A percentile compares a stretch with the other conserved stretches of the same genome.
Conservation (phyloP, 176 grass and related monocot species). For the Hordeum marinum region DNA sequence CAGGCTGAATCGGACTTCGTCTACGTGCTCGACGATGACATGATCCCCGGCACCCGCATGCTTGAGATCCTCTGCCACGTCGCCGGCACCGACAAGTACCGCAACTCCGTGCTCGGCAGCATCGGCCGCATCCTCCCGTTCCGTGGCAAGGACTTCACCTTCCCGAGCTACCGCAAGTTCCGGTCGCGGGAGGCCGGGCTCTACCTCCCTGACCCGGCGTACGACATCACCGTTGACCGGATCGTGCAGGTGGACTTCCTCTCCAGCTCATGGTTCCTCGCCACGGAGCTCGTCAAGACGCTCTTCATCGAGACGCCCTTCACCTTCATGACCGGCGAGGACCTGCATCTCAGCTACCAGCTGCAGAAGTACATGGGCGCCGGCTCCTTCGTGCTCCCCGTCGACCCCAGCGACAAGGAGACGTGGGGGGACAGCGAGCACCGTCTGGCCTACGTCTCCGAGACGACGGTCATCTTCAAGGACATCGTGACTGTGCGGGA, state of each 20-base stretch:
- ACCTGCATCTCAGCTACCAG: constrained; percentile 95
- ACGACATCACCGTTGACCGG: constrained; percentile 72
- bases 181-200: constrained; percentile 77
- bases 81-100: constrained; percentile 87
- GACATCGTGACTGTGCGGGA: constrained; percentile 87
- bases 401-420: constrained; percentile 70
- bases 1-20: constrained; percentile 86
- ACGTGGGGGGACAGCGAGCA: constrained; percentile 99
- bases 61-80: constrained; percentile 92
- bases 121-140: constrained; percentile 90
- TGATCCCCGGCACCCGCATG: constrained; percentile 75
- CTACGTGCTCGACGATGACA: constrained; percentile 97
- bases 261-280: constrained; percentile 91
- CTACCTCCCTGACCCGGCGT: constrained; percentile 91
- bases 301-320: constrained; percentile 88
- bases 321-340: constrained; percentile 96
- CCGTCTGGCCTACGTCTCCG: constrained; percentile 75
- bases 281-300: constrained; percentile 71
- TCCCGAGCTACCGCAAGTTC: constrained; percentile 94
- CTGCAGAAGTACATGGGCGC: constrained; percentile 96
- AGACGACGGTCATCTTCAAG: constrained; percentile 97
- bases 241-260: constrained; percentile 97
- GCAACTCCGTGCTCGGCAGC: constrained; percentile 74
- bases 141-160: constrained; percentile 83
- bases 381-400: constrained; percentile 80